Conservation (phyloP, 164 flowering plant species). For the Brasenia schreberi region DNA sequence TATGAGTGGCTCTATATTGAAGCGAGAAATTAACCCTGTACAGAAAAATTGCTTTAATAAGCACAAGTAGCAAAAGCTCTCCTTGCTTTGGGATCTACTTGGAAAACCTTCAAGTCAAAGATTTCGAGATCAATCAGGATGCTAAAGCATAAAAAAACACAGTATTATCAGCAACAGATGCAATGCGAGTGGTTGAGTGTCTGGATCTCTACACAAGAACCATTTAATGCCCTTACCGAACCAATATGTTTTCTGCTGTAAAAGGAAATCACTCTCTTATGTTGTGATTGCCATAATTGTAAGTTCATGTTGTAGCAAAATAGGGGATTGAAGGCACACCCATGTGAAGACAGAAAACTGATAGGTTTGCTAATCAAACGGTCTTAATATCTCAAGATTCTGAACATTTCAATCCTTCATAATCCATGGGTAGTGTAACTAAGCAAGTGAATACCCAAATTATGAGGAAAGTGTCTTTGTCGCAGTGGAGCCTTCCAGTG, state of each 20-base stretch:
- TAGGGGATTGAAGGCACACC: too few species aligned
- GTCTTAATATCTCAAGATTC: neutral
- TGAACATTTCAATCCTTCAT: conserved; percentile 38
- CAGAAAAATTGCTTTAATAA: too few species aligned
- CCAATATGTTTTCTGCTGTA: conserved; percentile 32
- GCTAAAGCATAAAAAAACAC: conserved; percentile 87
- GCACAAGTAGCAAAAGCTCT: too few species aligned
- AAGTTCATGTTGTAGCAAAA: too few species aligned
- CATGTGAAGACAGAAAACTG: too few species aligned
- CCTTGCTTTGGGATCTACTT: too few species aligned
- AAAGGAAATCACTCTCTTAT: too few species aligned
- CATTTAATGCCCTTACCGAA: conserved; percentile 39
- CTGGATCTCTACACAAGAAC: conserved; percentile 81
- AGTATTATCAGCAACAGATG: conserved; percentile 81
- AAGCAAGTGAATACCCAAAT: conserved; percentile 81
- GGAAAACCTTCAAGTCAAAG: too few species aligned
- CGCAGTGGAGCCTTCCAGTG: conserved; percentile 64
- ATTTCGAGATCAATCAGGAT: conserved; percentile 38
- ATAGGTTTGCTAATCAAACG: too few species aligned
- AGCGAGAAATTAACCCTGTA: too few species aligned
- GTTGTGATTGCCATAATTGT: too few species aligned
- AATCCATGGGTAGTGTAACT: conserved; percentile 79
- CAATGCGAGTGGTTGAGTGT: conserved; percentile 86
- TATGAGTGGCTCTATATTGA: too few species aligned
- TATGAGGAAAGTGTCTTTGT: conserved; percentile 37